Evolutionary conservation across 176 grass and related monocot species (phyloP).

Genomic region (Rhynchospora pubera): DNA sequence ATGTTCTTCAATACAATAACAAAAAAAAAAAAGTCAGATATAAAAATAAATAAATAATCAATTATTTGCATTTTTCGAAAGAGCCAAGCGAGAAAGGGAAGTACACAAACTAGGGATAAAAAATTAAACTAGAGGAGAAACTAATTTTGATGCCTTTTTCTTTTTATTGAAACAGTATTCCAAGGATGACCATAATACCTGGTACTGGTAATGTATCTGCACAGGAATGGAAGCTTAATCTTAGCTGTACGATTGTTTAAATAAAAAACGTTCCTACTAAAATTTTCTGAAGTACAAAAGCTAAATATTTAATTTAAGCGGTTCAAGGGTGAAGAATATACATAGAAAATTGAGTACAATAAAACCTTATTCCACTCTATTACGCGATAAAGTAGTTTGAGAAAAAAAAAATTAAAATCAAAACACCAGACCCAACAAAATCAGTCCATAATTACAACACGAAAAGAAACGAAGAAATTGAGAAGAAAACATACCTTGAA

Average conservation of each 20-base stretch:
- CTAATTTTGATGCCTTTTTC: background rate
- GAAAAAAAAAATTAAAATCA: background rate
- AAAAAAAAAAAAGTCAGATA: background rate
- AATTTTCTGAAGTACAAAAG: background rate
- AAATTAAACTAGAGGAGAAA: background rate
- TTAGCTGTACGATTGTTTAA: too few relatives aligned
- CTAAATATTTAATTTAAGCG: background rate
- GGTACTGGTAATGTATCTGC: background rate
- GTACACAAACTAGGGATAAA: background rate
- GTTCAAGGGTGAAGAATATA: background rate
- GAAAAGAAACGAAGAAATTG: background rate
- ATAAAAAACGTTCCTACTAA: background rate
- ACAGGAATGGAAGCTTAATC: background rate
- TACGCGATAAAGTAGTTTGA: background rate
- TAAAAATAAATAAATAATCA: background rate
- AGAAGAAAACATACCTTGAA: background rate
- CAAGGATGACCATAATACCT: background rate
- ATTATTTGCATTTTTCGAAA: background rate
- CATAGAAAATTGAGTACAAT: background rate
- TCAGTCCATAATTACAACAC: too few relatives aligned
- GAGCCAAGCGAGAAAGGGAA: background rate
- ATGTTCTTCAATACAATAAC: background rate
- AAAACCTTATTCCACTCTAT: background rate
- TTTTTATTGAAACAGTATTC: background rate
- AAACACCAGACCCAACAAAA: background rate